These are phyloP conservation scores for Sarcodon sp. DNA, from an alignment of 768 basidiomycete species.

Conservation along the genomic window DNA sequence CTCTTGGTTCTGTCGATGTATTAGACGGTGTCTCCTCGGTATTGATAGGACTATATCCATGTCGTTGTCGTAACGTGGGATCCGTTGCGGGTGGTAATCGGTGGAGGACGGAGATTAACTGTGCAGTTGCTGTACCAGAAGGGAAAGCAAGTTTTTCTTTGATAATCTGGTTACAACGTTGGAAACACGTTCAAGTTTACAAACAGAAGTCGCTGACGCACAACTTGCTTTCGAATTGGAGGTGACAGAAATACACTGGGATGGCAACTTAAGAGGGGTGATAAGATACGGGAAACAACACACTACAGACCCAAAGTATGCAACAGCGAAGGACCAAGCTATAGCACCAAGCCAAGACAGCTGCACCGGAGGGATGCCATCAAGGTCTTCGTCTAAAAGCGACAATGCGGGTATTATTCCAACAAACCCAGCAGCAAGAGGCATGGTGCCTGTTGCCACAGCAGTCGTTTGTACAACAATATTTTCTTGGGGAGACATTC, in stretches of 20 bases:
- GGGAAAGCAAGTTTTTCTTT: constrained; percentile 92
- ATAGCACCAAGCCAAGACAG: constrained; percentile 65
- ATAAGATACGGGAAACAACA: not conserved
- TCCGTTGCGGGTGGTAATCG: constrained; percentile 50
- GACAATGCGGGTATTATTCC: constrained; percentile 88
- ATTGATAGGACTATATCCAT: constrained; percentile 37
- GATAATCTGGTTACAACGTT: constrained; percentile 46
- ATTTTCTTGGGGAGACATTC: constrained; percentile 83
- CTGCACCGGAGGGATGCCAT: constrained; percentile 65
- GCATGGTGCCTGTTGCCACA: constrained; percentile 89
- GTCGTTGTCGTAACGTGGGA: constrained; percentile 36
- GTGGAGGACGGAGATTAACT: constrained; percentile 86
- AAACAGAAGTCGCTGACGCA: constrained; percentile 21
- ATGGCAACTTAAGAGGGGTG: constrained; percentile 3
- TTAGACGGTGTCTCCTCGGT: constrained; percentile 15
- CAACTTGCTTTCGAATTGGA: constrained; percentile 89
- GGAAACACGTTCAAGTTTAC: not conserved
- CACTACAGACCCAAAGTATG: constrained; percentile 71
- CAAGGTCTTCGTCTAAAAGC: constrained; percentile 57
- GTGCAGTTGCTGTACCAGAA: constrained; percentile 92
- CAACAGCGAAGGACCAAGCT: constrained; percentile 82
- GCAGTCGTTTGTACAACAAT: constrained; percentile 93
- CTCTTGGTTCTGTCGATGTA: not conserved
- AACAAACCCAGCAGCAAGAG: constrained; percentile 78
- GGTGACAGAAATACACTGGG: constrained; percentile 88